Percentiles rank a stretch among this genome's conserved stretches.
These are phyloP conservation scores for Yamadazyma mexicana DNA, from an alignment of 1,139 yeast species.

Conservation along the genomic window DNA sequence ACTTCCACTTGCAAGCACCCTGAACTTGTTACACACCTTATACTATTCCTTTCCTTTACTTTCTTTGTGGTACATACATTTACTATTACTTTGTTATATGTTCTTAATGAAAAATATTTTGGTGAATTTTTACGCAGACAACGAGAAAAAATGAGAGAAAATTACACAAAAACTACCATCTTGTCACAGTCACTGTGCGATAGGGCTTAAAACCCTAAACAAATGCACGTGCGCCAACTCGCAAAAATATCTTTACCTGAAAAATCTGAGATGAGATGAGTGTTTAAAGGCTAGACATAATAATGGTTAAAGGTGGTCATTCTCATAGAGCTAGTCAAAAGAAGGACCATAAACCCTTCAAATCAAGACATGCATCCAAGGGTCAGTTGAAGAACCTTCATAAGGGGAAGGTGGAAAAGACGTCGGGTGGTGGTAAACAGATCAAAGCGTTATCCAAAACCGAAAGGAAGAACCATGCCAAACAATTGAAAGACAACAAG, in stretches of 20 bases:
- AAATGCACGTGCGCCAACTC: constrained; percentile 12
- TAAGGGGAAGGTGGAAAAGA: constrained; percentile 88
- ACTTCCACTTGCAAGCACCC: neutral
- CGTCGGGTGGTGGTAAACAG: constrained; percentile 37
- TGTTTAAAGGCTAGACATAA: neutral
- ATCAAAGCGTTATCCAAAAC: constrained; percentile 54
- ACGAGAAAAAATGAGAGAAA: constrained; percentile 6
- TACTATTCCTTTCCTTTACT: neutral
- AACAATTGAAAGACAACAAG: constrained; percentile 76
- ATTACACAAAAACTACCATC: constrained; percentile 12
- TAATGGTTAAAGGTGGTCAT: constrained; percentile 62
- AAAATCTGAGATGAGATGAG: constrained; percentile 15
- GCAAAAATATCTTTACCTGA: constrained; percentile 1
- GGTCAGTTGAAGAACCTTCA: constrained; percentile 75
- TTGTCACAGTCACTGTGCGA: constrained; percentile 7
- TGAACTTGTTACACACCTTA: neutral
- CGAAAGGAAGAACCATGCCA: constrained; percentile 77
- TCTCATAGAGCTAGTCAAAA: constrained; percentile 83
- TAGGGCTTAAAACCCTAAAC: constrained; percentile 11
- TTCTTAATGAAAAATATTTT: constrained; percentile 12
- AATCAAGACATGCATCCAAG: constrained; percentile 89
- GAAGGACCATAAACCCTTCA: constrained; percentile 85
- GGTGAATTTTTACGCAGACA: constrained; percentile 9
- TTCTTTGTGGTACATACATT: constrained; percentile 14
- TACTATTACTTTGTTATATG: constrained; percentile 13